A percentile compares a stretch with the other conserved stretches of the same genome.
Evolutionary conservation across 164 flowering plant genomes (phyloP).

Genomic region (Amborella trichopoda): DNA sequence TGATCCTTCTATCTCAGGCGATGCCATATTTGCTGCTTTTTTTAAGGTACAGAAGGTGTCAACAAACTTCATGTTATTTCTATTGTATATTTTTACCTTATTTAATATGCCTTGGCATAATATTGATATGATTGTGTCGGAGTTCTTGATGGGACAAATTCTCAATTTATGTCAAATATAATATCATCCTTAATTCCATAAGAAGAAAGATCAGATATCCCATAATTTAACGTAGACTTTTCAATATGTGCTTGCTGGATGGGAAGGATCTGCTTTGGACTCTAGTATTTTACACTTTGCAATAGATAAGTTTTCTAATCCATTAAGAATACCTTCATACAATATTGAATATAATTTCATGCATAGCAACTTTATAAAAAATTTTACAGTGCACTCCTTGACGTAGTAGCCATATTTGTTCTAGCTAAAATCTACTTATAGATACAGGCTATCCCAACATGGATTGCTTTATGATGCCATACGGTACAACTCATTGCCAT

Average conservation of each 20-base stretch:
- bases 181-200: slow-evolving; percentile 55
- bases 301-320: slow-evolving; percentile 12
- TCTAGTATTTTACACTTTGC: not conserved
- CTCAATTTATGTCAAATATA: slow-evolving; percentile 45
- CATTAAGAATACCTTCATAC: not conserved
- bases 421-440: slow-evolving; percentile 67
- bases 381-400: not conserved
- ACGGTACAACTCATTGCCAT: slow-evolving; percentile 37
- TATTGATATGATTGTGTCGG: slow-evolving; percentile 41
- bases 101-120: not conserved
- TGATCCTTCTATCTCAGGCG: not conserved
- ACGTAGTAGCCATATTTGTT: not conserved
- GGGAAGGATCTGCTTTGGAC: not conserved
- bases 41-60: slow-evolving; percentile 1
- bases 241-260: not conserved
- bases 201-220: slow-evolving; percentile 31
- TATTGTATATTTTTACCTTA: not conserved
- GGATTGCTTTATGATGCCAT: slow-evolving; percentile 64
- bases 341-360: not conserved
- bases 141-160: slow-evolving; percentile 46
- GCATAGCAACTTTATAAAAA: not conserved
- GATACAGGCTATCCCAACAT: slow-evolving; percentile 43
- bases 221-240: not conserved
- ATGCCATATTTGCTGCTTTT: not conserved
- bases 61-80: not conserved